Evolutionary conservation across 2,329 filamentous ascomycete genomes (phyloP).

Genomic region (Cordyceps pruinosa): DNA sequence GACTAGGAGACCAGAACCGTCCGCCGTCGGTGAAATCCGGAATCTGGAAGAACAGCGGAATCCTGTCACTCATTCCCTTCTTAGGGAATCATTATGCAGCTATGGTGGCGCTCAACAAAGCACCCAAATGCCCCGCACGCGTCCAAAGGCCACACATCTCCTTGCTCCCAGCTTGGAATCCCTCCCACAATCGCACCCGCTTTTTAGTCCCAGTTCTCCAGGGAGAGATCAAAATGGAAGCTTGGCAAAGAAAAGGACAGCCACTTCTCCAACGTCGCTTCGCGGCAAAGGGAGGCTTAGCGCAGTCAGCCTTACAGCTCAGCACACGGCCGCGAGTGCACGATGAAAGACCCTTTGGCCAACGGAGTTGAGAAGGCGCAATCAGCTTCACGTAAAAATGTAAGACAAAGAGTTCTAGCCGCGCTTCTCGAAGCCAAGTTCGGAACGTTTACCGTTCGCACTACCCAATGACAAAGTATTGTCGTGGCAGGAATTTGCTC

Average conservation of each 20-base stretch:
- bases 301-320: neutral
- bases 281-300: neutral
- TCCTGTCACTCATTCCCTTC: neutral
- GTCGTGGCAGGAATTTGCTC: neutral
- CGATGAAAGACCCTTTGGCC: neutral
- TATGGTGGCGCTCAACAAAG: neutral
- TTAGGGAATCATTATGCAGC: neutral
- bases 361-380: neutral
- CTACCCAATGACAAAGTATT: neutral
- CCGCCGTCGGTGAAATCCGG: neutral
- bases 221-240: neutral
- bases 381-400: too few species aligned
- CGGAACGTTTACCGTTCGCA: too few species aligned
- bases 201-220: neutral
- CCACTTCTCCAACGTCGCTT: neutral
- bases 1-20: neutral
- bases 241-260: too few species aligned
- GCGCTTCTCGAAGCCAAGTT: neutral
- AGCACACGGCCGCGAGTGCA: neutral
- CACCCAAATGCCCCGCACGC: neutral
- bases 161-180: neutral
- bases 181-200: neutral
- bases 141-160: neutral
- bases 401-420: neutral
- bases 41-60: neutral